Base-by-base conservation (phyloP, 306 rosid species). In the Alnus glutinosa region DNA sequence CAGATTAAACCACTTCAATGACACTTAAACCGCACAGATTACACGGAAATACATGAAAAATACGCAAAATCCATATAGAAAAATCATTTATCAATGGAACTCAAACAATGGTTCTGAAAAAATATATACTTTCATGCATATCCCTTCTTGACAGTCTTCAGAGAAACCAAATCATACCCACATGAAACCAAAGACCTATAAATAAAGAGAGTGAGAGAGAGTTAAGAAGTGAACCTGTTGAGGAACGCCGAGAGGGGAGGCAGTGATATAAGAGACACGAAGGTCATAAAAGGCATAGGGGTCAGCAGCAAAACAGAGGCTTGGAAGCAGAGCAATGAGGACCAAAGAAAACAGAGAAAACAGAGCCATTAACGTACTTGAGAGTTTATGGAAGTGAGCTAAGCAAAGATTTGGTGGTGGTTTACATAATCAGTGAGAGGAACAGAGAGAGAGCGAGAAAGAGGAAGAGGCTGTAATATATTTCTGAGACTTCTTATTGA, bases 241-340 rank as follows among this genome's bases (percentile, higher is more conserved):
- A 74, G 92, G 85, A 80, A 91, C 85, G 28, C 98, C 97, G 5
- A 94, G 93, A 10, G 97, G 97, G 23, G 97, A 88, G 70, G 66
- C 90, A 15, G 97, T 89, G 84, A 83, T 78, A 85, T 89, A 92
- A 8, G 95, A 79, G 47, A 92, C 37, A n/a, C 52, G 91, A 48
- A 92, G 84, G 11, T 91, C 97, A 64, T 23, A 75, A 79, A 23
- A 88, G 55, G 89, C 78, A 9, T 44, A 64, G 13, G 97, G 97
- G 83, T 94, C 97, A 1, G 88, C 93, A 1, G 83, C 91, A 52
- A 77, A 87, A 74, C 81, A 90, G 83, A 87, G 78, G 18, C 69
- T 50, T 11, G 93, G 70, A 32, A 87, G 74, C 75, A 90, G 77
- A 37, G 84, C 77, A 74, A 87, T 78, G 82, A 72, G 77, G 58